Evolutionary conservation across 2,329 filamentous ascomycete species (phyloP).

Genomic region (Xylariaceae sp.): DNA sequence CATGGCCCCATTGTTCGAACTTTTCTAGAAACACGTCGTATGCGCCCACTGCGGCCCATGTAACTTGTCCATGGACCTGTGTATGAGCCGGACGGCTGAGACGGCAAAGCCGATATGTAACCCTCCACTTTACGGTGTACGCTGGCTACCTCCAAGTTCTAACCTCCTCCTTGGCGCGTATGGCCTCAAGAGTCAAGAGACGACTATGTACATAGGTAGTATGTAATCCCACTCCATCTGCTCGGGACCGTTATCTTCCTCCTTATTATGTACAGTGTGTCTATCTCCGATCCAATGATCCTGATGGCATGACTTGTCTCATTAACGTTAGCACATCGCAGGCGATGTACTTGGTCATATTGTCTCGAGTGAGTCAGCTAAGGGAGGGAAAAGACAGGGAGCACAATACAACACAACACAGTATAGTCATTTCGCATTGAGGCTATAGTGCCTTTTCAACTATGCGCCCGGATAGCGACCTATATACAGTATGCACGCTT

Average conservation of each 20-base stretch:
- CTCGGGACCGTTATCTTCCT: too few relatives aligned
- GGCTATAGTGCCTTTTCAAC: too few relatives aligned
- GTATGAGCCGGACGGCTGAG: conserved; percentile 14
- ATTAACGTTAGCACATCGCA: too few relatives aligned
- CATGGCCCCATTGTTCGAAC: conserved; percentile 13
- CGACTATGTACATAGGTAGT: neutral
- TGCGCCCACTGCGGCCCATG: neutral
- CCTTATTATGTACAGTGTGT: too few relatives aligned
- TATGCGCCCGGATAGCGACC: too few relatives aligned
- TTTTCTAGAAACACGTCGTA: conserved; percentile 13
- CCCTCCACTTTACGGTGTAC: conserved; percentile 14
- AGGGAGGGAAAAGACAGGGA: too few relatives aligned
- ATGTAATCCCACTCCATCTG: neutral
- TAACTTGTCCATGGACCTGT: neutral
- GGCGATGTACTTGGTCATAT: too few relatives aligned
- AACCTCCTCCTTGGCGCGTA: neutral
- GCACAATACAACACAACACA: too few relatives aligned
- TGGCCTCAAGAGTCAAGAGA: neutral
- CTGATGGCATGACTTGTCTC: too few relatives aligned
- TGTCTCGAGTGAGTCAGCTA: too few relatives aligned
- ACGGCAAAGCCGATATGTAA: conserved; percentile 20
- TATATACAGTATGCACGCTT: conserved; percentile 8
- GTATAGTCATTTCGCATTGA: too few relatives aligned
- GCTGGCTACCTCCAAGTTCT: neutral
- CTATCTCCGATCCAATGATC: too few relatives aligned